Conservation (phyloP, 2,329 filamentous ascomycete species). For the Lecanicillium sp. region DNA sequence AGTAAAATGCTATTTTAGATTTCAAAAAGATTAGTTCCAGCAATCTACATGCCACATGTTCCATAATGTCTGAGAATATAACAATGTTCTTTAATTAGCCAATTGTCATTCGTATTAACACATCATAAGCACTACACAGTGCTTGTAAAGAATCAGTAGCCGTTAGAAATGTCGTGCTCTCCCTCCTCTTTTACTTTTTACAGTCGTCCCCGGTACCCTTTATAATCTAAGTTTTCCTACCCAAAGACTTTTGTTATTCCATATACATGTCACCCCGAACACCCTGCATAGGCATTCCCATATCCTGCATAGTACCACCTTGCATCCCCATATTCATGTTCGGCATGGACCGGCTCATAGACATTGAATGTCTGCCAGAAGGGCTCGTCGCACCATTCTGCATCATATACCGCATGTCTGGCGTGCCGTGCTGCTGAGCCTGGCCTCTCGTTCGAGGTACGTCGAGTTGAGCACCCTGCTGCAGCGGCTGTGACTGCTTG, state of each 20-base stretch:
- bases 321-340: slow-evolving; percentile 37
- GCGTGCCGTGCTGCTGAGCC: slow-evolving; percentile 23
- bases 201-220: neutral
- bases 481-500: slow-evolving; percentile 28
- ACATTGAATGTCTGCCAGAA: slow-evolving; percentile 27
- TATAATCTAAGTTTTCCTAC: neutral
- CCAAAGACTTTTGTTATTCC: slow-evolving; percentile 26
- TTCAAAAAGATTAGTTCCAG: too few species aligned
- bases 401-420: slow-evolving; percentile 34
- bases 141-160: slow-evolving; percentile 18
- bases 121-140: slow-evolving; percentile 17
- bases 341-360: slow-evolving; percentile 37
- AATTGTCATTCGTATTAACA: slow-evolving; percentile 22
- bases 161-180: slow-evolving; percentile 16
- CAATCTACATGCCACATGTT: too few species aligned
- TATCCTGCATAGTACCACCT: slow-evolving; percentile 32
- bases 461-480: slow-evolving; percentile 34
- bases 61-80: slow-evolving; percentile 56
- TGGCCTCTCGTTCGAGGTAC: slow-evolving; percentile 32
- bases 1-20: neutral
- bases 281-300: slow-evolving; percentile 37
- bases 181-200: slow-evolving; percentile 2
- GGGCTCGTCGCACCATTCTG: slow-evolving; percentile 30
- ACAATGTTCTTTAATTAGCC: neutral
- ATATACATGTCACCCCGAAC: slow-evolving; percentile 45